phyloP scores from a whole-genome alignment of 371 early-diverging fungal species.

The Mortierella sp. region DNA sequence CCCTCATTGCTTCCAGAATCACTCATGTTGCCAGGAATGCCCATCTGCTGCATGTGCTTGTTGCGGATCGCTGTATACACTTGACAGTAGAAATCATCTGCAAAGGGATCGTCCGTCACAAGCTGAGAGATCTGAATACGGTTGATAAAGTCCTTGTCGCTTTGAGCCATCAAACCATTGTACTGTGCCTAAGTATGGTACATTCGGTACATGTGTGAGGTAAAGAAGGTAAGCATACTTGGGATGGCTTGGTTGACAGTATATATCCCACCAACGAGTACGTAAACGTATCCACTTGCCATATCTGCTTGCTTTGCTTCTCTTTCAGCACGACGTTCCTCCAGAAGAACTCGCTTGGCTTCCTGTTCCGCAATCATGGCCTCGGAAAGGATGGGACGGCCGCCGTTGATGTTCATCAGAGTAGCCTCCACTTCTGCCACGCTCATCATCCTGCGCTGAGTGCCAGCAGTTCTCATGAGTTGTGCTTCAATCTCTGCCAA shows the following conservation, averaged over 20 bases:
- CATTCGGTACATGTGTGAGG: not conserved
- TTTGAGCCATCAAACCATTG: constrained; percentile 89
- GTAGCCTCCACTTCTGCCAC: constrained; percentile 79
- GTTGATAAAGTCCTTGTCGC: constrained; percentile 92
- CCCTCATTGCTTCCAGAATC: constrained; percentile 28
- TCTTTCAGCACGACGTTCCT: constrained; percentile 58
- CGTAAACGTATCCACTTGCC: too few relatives aligned
- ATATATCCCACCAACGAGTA: too few relatives aligned
- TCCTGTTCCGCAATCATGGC: constrained; percentile 53
- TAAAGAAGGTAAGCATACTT: too few relatives aligned
- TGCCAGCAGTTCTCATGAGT: constrained; percentile 52
- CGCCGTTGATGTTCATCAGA: constrained; percentile 57
- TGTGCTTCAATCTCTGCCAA: constrained; percentile 73
- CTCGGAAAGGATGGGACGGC: constrained; percentile 53
- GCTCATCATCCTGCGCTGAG: constrained; percentile 67
- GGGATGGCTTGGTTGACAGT: too few relatives aligned
- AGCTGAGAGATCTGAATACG: constrained; percentile 93
- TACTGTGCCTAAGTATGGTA: constrained; percentile 70
- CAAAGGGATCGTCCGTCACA: constrained; percentile 88
- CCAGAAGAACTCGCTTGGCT: constrained; percentile 50
- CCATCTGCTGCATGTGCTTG: constrained; percentile 62
- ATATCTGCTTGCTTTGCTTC: constrained; percentile 55
- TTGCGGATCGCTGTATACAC: constrained; percentile 83
- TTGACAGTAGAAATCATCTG: constrained; percentile 95
- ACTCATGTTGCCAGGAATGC: constrained; percentile 36